These are phyloP conservation scores for Penicillium silybi DNA, from an alignment of 495 filamentous ascomycete species.

Conservation along the genomic window DNA sequence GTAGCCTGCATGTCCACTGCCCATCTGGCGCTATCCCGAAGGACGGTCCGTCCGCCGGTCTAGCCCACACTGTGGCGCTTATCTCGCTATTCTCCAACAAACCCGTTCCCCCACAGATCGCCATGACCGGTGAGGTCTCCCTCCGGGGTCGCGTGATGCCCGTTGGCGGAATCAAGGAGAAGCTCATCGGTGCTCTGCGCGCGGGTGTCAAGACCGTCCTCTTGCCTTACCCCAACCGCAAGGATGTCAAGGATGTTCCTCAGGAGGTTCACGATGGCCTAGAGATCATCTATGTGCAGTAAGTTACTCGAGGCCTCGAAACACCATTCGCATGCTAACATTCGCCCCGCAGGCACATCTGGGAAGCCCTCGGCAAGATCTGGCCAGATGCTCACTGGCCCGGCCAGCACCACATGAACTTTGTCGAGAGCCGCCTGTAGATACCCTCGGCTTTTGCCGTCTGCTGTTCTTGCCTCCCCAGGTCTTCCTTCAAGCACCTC, in stretches of 20 bases:
- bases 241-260: slow-evolving; percentile 90
- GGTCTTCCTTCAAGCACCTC: slow-evolving; percentile 1
- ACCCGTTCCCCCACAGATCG: slow-evolving; percentile 83
- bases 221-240: slow-evolving; percentile 81
- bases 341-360: slow-evolving; percentile 61
- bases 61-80: slow-evolving; percentile 89
- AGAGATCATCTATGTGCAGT: slow-evolving; percentile 85
- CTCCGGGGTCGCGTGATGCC: slow-evolving; percentile 83
- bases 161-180: slow-evolving; percentile 98
- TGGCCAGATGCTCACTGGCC: slow-evolving; percentile 85
- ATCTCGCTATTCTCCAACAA: slow-evolving; percentile 89
- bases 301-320: slow-evolving; percentile 31
- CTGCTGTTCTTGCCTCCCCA: not conserved
- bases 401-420: slow-evolving; percentile 59
- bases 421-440: slow-evolving; percentile 60
- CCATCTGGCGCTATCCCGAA: slow-evolving; percentile 94
- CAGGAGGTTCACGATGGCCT: slow-evolving; percentile 84
- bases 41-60: slow-evolving; percentile 83
- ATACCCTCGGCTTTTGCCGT: not conserved
- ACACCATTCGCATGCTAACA: slow-evolving; percentile 11
- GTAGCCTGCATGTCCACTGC: slow-evolving; percentile 94
- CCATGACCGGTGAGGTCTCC: slow-evolving; percentile 96
- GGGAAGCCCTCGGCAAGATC: slow-evolving; percentile 78
- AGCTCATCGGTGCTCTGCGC: slow-evolving; percentile 88
- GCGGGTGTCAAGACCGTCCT: slow-evolving; percentile 95